Evolutionary conservation across 768 basidiomycete genomes (phyloP).

Genomic region (Kwoniella bestiolae): DNA sequence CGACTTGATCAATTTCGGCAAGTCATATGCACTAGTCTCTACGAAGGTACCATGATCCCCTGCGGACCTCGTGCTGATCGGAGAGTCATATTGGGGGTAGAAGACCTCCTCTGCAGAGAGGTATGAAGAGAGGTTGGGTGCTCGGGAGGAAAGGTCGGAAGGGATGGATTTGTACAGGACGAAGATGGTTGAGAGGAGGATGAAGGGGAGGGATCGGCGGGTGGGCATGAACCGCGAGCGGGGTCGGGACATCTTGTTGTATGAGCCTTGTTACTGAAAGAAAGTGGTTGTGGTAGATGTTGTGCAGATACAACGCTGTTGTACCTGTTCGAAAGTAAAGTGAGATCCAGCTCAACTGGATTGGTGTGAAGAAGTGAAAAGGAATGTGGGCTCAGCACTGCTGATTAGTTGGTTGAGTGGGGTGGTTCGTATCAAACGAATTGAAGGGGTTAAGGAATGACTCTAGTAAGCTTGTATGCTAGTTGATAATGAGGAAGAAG

Average conservation of each 20-base stretch:
- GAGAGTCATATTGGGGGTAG: background rate
- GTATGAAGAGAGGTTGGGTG: background rate
- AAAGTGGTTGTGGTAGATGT: background rate
- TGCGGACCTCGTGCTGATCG: background rate
- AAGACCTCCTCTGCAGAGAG: background rate
- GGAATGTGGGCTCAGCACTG: background rate
- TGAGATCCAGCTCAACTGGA: constrained; percentile 10
- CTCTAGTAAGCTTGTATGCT: background rate
- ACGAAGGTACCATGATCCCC: constrained; percentile 8
- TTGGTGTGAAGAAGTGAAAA: background rate
- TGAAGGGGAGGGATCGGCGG: constrained; percentile 5
- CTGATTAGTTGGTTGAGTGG: background rate
- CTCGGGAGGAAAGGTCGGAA: background rate
- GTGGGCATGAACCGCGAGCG: background rate
- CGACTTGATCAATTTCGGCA: constrained; percentile 11
- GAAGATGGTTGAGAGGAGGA: constrained; percentile 7
- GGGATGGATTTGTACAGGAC: constrained; percentile 7
- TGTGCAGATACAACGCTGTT: background rate
- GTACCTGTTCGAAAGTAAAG: too few relatives aligned
- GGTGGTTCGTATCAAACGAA: background rate
- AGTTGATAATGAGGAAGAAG: too few relatives aligned
- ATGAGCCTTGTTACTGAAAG: too few relatives aligned
- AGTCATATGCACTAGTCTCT: constrained; percentile 12
- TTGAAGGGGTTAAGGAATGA: background rate
- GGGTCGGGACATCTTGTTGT: constrained; percentile 2